Base-by-base conservation (phyloP, 176 grass and related monocot genomes). In the Musa beccarii region DNA sequence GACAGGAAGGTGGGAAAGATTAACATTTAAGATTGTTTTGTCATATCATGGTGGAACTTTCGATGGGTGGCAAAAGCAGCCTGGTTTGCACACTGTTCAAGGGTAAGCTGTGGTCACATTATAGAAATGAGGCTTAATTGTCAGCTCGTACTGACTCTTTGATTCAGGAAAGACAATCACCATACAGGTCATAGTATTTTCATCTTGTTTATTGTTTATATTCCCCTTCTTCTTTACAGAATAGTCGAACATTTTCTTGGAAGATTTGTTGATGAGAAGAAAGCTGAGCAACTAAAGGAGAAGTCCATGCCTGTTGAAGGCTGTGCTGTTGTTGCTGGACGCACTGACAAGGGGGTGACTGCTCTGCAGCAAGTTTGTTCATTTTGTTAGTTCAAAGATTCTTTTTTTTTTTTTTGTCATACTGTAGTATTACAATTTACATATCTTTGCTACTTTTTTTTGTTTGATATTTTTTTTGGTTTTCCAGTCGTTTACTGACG, bases 301-400 rank as follows among this genome's bases (percentile, higher is more conserved):
- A 93, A 79, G 86, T 91, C 79, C 10, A 86, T 98, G 84, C 90
- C 90, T 12, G 22, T 98, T 65, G 94, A 98, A 93, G 94, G 94
- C 72, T 87, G 52, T 87, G 90, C 84, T 20, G 0, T 49, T 72
- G 94, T 93, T 70, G 88, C 94, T 85, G 94, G 90, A 56, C 88
- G 90, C 66, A 93, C 94, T 49, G 94, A 98, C 75, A 98, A 98
- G 86, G 90, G 94, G 84, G 94, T 98, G 78, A 91, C 90, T 85
- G 86, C 94, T 71, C 84, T 98, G 85, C 90, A 98, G 81, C 94
- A 98, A 91, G 94, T 98, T 92, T 98, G 94, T 87, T 91, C 94
- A 93, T 93, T 98, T 98, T 98, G 94, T 93, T 76, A 89, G 90
- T 98, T 89, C 72, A 79, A 79, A 75, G 26, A 43, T 54, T 72